Evolutionary conservation across 2,329 filamentous ascomycete species (phyloP).

Genomic region (Fusarium sp.): DNA sequence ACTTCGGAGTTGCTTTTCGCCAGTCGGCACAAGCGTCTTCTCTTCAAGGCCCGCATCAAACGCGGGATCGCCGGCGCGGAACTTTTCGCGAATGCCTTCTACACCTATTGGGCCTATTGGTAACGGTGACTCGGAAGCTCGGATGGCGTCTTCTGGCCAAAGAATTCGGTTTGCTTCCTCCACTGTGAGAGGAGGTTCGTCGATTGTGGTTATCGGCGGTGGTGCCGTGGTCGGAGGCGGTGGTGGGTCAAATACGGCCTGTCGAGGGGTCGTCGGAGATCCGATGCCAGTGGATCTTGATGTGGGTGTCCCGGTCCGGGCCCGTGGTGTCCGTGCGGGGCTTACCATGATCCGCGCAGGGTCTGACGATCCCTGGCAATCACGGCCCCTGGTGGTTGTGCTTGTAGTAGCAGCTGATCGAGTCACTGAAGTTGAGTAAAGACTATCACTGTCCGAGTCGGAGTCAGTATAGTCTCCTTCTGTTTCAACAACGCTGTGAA

Average conservation of each 20-base stretch:
- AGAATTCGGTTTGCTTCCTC: constrained; percentile 52
- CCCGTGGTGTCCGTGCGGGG: constrained; percentile 28
- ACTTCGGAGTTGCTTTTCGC: constrained; percentile 47
- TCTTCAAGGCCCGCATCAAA: constrained; percentile 47
- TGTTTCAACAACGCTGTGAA: constrained; percentile 43
- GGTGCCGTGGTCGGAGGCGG: background rate
- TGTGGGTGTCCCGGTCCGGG: constrained; percentile 30
- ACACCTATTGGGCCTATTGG: constrained; percentile 14
- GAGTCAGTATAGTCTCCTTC: constrained; percentile 38
- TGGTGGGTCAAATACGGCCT: constrained; percentile 11
- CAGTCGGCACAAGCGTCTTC: constrained; percentile 48
- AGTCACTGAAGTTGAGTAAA: constrained; percentile 30
- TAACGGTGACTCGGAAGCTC: constrained; percentile 17
- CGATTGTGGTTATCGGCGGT: constrained; percentile 23
- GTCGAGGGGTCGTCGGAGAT: constrained; percentile 34
- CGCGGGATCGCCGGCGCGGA: constrained; percentile 47
- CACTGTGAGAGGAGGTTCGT: constrained; percentile 49
- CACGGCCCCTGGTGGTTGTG: constrained; percentile 13
- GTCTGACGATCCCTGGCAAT: constrained; percentile 27
- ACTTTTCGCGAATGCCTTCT: constrained; percentile 51
- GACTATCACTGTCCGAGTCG: constrained; percentile 37
- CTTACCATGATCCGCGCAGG: constrained; percentile 24
- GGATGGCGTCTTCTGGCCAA: constrained; percentile 46
- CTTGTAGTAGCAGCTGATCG: constrained; percentile 22
- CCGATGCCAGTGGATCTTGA: constrained; percentile 25